Evolutionary conservation across 495 filamentous ascomycete species (phyloP), one percentile per base, ranked within the genome.

Genomic region (Aspergillus taichungensis): DNA sequence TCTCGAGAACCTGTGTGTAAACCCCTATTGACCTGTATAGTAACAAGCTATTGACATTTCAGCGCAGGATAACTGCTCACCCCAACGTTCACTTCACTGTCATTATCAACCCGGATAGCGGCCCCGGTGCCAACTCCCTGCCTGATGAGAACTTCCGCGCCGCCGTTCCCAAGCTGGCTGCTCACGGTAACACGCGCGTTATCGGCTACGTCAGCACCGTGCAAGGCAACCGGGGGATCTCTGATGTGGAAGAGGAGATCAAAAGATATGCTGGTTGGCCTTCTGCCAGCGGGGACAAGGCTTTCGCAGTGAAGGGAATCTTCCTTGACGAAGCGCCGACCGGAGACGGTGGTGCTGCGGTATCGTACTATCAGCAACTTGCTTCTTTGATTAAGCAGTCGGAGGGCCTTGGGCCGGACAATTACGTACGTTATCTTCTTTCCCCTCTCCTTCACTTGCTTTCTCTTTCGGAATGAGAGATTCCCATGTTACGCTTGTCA

Each of bases 181-280:
- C 37, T 1, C 45, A 57, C 29, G 9, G 51, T 13, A 73, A 73
- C 47, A 61, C 69, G 14, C 50, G 34, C 8, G 56, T 67, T 8
- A 47, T 75, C 14, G 71, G 71, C 43, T 75, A 75, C 47, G 63
- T 75, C 9, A 52, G 59, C 13, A 70, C 62, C 18, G 45, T 39
- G 42, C 72, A 59, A 24, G 59, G 63, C 3, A 46, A 55, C 8
- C 48, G 68, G 1, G 39, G 46, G 1, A 24, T 58, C 13, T 34
- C 10, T 4, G 43, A 54, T 7, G 53, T 66, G 3, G 24, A 54
- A n/a, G 13, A 32, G 2, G 69, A 74, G 35, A 50, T 71, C 34
- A 43, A 43, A 3, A 49, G 42, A 8, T 71, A 68, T 45, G 49
- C 56, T 9, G 40, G 30, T 3, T 71, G 67, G 67, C 39, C 54